Conservation (phyloP, 2,329 filamentous ascomycete genomes). For the Didymella arachidicola region DNA sequence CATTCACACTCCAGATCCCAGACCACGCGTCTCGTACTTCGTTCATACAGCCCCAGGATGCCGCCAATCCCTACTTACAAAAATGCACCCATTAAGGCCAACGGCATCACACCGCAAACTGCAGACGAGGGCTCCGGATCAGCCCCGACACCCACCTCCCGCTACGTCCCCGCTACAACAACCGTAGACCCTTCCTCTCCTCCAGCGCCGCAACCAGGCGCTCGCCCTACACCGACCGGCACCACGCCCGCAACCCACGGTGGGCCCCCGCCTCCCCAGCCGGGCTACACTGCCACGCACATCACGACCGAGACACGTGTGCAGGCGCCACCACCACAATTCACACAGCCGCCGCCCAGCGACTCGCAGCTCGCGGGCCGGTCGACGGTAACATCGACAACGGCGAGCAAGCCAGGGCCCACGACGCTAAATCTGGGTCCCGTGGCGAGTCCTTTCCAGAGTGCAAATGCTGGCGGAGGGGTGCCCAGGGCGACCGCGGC, state of each 20-base stretch:
- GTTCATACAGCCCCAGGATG: slow-evolving; percentile 44
- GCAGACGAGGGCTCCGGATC: slow-evolving; percentile 37
- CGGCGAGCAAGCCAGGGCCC: slow-evolving; percentile 41
- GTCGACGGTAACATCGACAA: slow-evolving; percentile 44
- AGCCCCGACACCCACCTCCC: slow-evolving; percentile 48
- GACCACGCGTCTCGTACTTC: background rate
- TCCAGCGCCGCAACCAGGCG: slow-evolving; percentile 52
- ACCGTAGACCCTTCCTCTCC: slow-evolving; percentile 39
- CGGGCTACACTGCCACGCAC: slow-evolving; percentile 44
- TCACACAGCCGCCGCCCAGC: slow-evolving; percentile 50
- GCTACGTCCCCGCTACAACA: slow-evolving; percentile 41
- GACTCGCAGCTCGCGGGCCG: slow-evolving; percentile 50
- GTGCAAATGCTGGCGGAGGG: slow-evolving; percentile 31
- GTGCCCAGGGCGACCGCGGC: slow-evolving; percentile 20
- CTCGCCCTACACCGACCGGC: slow-evolving; percentile 40
- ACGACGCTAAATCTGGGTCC: slow-evolving; percentile 52
- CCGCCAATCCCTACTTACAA: slow-evolving; percentile 58
- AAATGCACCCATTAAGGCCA: slow-evolving; percentile 56
- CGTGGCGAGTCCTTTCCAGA: slow-evolving; percentile 39
- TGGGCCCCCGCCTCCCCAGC: slow-evolving; percentile 44
- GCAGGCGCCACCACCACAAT: slow-evolving; percentile 48
- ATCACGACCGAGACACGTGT: slow-evolving; percentile 44
- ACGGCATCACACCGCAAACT: slow-evolving; percentile 50
- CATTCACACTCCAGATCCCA: background rate
- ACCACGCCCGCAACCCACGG: slow-evolving; percentile 25